Percentiles rank a stretch among this genome's conserved stretches.
Conservation (phyloP, 495 filamentous ascomycete species). For the Penicillium bialowiezense region DNA sequence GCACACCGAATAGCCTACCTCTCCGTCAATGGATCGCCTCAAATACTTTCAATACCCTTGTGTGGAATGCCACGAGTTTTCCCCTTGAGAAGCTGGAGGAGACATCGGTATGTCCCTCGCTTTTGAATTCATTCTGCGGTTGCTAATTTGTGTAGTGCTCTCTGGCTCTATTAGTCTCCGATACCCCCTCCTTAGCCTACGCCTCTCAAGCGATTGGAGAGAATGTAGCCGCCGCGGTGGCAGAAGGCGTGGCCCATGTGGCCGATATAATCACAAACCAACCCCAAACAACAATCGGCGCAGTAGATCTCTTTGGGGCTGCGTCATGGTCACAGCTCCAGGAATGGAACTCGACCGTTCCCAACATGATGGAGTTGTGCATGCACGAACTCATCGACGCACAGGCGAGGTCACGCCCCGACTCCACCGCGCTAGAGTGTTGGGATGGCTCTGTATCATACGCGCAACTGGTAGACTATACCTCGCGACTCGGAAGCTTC, state of each 20-base stretch:
- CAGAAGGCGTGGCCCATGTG: conserved; percentile 6
- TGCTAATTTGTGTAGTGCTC: not conserved
- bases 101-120: conserved; percentile 2
- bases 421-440: conserved; percentile 16
- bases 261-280: conserved; percentile 1
- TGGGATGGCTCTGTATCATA: conserved; percentile 36
- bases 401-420: conserved; percentile 6
- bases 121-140: not conserved
- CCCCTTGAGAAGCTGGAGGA: conserved; percentile 2
- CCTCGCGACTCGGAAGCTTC: conserved; percentile 7
- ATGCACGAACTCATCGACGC: conserved; percentile 15
- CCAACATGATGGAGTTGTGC: conserved; percentile 7
- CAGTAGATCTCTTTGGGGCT: conserved; percentile 11
- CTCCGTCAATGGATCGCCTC: conserved; percentile 16
- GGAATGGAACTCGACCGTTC: conserved; percentile 12
- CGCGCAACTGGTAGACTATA: conserved; percentile 18
- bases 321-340: conserved; percentile 8
- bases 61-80: conserved; percentile 13
- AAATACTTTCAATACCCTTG: conserved; percentile 32
- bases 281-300: conserved; percentile 11
- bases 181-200: conserved; percentile 4
- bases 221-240: conserved; percentile 5
- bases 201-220: conserved; percentile 8
- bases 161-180: conserved; percentile 1
- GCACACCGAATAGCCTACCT: not conserved